A percentile compares a stretch with the other conserved stretches of the same genome.
phyloP scores from a whole-genome alignment of 225 moss, liverwort and hornwort species.

The Physcomitrium patens region DNA sequence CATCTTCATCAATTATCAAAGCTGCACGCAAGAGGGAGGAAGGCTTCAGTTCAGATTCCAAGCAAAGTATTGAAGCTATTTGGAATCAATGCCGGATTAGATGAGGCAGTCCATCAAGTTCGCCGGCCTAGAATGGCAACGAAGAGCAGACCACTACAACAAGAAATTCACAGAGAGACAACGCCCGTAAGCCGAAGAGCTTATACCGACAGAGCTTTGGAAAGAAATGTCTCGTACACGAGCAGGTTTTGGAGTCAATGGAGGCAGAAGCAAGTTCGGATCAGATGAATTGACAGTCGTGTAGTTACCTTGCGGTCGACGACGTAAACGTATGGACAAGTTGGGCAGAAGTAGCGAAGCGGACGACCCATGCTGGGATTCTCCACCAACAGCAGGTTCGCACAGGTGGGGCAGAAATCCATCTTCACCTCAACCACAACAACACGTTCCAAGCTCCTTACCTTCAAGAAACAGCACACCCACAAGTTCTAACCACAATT shows the following conservation, averaged over 20 bases:
- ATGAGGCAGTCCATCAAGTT: neutral
- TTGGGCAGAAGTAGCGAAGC: slow-evolving; percentile 91
- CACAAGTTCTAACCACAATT: slow-evolving; percentile 5
- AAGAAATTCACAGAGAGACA: neutral
- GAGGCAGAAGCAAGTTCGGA: slow-evolving; percentile 11
- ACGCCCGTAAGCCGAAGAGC: neutral
- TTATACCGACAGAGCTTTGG: neutral
- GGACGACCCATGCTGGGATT: slow-evolving; percentile 68
- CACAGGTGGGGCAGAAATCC: slow-evolving; percentile 99
- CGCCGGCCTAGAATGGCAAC: neutral
- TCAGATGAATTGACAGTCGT: neutral
- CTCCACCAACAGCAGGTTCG: slow-evolving; percentile 85
- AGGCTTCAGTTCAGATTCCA: neutral
- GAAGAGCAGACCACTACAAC: neutral
- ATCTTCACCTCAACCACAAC: slow-evolving; percentile 32
- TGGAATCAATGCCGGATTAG: neutral
- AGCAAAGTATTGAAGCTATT: too few species aligned
- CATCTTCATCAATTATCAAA: neutral
- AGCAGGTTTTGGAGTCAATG: neutral
- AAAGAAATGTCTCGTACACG: neutral
- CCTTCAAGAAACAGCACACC: neutral
- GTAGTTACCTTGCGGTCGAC: slow-evolving; percentile 77
- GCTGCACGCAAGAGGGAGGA: neutral
- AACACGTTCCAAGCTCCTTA: neutral
- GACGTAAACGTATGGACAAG: slow-evolving; percentile 84